Conservation (phyloP, 345 rosid genomes). For the Reutealis trisperma region DNA sequence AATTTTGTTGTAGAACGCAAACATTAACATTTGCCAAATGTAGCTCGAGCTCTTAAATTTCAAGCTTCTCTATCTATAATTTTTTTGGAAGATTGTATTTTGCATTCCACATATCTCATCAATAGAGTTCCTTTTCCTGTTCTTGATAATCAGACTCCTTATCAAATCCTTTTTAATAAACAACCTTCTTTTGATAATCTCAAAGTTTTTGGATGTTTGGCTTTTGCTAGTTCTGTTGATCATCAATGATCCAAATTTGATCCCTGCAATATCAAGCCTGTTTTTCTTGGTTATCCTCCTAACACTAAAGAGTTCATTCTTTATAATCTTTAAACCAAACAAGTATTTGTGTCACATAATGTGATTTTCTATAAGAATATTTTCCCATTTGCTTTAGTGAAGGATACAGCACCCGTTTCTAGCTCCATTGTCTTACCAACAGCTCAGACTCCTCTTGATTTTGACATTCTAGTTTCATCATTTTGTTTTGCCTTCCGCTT, state of each 20-base stretch:
- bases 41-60: not conserved
- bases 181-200: not conserved
- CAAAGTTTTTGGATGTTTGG: not conserved
- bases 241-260: not conserved
- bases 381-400: not conserved
- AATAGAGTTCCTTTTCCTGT: not conserved
- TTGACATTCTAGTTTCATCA: too few species aligned
- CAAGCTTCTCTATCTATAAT: not conserved
- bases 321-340: not conserved
- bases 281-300: not conserved
- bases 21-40: not conserved
- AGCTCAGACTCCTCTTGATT: too few species aligned
- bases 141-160: not conserved
- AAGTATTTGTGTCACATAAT: not conserved
- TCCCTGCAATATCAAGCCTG: not conserved
- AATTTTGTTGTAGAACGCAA: not conserved
- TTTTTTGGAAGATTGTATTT: not conserved
- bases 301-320: not conserved
- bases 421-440: too few species aligned
- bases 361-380: not conserved
- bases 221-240: not conserved
- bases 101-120: not conserved
- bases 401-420: too few species aligned
- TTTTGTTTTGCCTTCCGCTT: too few species aligned
- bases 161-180: not conserved